Conservation (phyloP, 2,329 filamentous ascomycete genomes). For the Pseudovirgaria hyperparasitica region DNA sequence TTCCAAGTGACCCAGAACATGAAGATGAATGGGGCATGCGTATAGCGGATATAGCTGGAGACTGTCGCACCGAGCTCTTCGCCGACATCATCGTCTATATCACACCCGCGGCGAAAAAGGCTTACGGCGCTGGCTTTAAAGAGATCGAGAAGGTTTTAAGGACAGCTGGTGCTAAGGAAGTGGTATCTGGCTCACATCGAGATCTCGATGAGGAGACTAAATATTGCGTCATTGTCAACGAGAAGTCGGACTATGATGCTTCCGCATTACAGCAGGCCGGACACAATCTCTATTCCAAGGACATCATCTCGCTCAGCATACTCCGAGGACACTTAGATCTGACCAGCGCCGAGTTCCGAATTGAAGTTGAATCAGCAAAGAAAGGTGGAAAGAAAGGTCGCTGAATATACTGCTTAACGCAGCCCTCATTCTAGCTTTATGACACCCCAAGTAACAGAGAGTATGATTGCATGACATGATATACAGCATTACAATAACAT, state of each 20-base stretch:
- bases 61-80: constrained; percentile 33
- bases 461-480: no score
- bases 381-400: no score
- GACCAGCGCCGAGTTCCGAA: constrained; percentile 25
- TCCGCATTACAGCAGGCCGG: constrained; percentile 18
- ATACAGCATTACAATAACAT: no score
- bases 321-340: constrained; percentile 29
- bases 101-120: constrained; percentile 26
- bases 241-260: constrained; percentile 23
- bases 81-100: constrained; percentile 36
- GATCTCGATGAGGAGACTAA: constrained; percentile 9
- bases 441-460: no score
- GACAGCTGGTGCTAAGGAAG: constrained; percentile 23
- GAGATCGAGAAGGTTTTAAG: constrained; percentile 27
- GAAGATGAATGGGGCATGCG: constrained; percentile 28
- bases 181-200: constrained; percentile 14
- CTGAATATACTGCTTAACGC: no score
- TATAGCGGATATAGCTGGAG: constrained; percentile 17
- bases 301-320: constrained; percentile 30
- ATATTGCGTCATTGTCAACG: constrained; percentile 25
- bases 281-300: constrained; percentile 26
- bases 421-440: no score
- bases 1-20: constrained; percentile 17
- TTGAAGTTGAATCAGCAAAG: constrained; percentile 6
- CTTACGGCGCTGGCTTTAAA: constrained; percentile 18